Evolutionary conservation across 495 filamentous ascomycete genomes (phyloP).

Genomic region (Aspergillus bertholletiae): DNA sequence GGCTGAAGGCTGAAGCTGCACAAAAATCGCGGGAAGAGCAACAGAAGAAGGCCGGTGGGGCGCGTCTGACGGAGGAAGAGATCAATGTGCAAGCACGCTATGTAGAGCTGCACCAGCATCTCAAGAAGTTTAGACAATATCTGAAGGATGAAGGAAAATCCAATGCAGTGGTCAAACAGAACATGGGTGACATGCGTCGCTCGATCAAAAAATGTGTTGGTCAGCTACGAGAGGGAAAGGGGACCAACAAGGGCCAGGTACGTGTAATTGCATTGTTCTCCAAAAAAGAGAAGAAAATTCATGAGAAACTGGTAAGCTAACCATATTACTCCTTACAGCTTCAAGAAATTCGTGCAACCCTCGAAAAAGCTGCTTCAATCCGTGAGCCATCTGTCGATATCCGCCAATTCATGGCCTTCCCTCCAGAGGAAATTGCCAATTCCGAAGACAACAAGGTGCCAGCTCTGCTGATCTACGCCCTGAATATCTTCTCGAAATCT

Average conservation of each 20-base stretch:
- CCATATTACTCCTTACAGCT: conserved; percentile 28
- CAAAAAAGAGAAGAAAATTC: background rate
- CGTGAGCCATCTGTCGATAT: conserved; percentile 60
- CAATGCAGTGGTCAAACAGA: conserved; percentile 54
- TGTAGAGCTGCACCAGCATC: conserved; percentile 62
- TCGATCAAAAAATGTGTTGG: conserved; percentile 68
- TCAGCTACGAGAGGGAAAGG: conserved; percentile 63
- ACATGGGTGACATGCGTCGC: conserved; percentile 72
- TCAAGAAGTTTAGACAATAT: conserved; percentile 68
- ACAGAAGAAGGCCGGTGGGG: conserved; percentile 27
- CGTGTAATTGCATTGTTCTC: background rate
- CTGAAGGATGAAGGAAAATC: conserved; percentile 46
- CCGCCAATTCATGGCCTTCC: conserved; percentile 59
- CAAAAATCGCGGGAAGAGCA: conserved; percentile 26
- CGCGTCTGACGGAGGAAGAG: conserved; percentile 25
- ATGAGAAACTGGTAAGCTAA: background rate
- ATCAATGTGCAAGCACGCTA: conserved; percentile 56
- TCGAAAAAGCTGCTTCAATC: conserved; percentile 43
- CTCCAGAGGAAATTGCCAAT: conserved; percentile 50
- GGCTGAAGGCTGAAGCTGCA: conserved; percentile 16
- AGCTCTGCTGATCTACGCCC: conserved; percentile 71
- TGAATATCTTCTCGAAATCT: conserved; percentile 80
- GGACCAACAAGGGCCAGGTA: conserved; percentile 55
- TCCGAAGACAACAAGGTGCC: conserved; percentile 57
- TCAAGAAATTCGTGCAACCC: conserved; percentile 39